These are phyloP conservation scores for Paecilomyces formosus DNA, from an alignment of 2,329 filamentous ascomycete genomes.

Conservation along the genomic window DNA sequence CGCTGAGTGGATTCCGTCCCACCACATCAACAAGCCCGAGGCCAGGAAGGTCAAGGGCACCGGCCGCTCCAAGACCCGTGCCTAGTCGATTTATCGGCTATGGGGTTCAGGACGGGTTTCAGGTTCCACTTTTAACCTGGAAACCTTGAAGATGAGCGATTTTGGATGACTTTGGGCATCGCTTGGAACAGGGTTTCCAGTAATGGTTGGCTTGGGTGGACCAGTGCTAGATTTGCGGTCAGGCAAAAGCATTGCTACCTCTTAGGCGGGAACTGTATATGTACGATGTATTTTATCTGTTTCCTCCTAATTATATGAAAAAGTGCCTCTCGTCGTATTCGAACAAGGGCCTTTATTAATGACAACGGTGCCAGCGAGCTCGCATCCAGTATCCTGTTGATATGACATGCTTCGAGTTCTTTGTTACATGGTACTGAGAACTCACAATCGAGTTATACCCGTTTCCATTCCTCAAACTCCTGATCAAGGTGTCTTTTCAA, in stretches of 20 bases:
- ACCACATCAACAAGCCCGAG: slow-evolving; percentile 80
- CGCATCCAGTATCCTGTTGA: background rate
- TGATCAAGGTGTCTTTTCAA: slow-evolving; percentile 67
- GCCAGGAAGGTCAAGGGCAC: slow-evolving; percentile 54
- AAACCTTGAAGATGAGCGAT: background rate
- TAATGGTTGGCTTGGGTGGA: background rate
- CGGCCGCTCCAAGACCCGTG: slow-evolving; percentile 29
- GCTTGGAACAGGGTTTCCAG: background rate
- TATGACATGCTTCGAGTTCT: background rate
- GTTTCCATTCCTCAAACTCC: slow-evolving; percentile 72
- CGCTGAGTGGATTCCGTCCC: slow-evolving; percentile 85
- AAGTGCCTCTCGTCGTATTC: background rate
- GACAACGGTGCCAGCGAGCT: background rate
- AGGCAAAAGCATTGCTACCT: background rate
- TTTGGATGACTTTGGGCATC: background rate
- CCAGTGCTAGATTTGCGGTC: background rate
- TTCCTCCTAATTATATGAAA: background rate
- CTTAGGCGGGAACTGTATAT: background rate
- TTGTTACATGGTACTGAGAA: background rate
- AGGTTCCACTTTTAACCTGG: background rate
- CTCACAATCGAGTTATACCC: slow-evolving; percentile 37
- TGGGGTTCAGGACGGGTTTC: background rate
- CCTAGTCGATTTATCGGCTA: slow-evolving; percentile 10
- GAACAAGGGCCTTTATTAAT: background rate
- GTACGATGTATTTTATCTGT: background rate